Percentiles rank a stretch among this genome's conserved stretches.
Conservation (phyloP, 306 rosid species). For the Leucaena leucocephala region DNA sequence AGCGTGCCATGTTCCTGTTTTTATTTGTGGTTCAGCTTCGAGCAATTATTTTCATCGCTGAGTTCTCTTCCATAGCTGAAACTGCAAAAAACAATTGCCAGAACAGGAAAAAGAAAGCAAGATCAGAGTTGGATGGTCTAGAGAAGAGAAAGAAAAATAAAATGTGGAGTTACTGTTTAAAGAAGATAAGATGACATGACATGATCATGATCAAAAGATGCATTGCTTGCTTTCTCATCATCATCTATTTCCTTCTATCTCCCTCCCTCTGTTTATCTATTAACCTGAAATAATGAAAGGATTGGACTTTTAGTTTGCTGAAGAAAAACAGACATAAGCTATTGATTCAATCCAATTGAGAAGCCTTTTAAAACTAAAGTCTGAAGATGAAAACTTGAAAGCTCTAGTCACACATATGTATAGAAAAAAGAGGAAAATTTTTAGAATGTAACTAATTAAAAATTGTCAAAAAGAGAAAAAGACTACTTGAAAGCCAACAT, state of each 20-base stretch:
- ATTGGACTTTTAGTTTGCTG: not conserved
- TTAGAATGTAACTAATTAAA: not conserved
- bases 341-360: not conserved
- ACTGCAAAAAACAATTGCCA: not conserved
- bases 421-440: not conserved
- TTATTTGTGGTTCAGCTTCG: not conserved
- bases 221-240: slow-evolving; percentile 1
- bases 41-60: not conserved
- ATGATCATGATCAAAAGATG: not conserved
- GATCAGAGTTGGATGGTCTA: not conserved
- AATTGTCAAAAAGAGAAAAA: not conserved
- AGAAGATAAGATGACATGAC: not conserved
- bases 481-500: not conserved
- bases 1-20: not conserved
- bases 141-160: not conserved
- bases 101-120: not conserved
- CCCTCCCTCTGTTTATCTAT: not conserved
- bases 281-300: not conserved
- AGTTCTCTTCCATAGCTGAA: not conserved
- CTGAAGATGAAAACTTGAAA: not conserved
- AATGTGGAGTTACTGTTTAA: not conserved
- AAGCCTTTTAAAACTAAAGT: not conserved
- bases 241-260: not conserved
- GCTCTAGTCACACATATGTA: not conserved
- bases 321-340: not conserved